Evolutionary conservation across 768 basidiomycete genomes (phyloP).

Genomic region (Macrolepiota albuminosa): DNA sequence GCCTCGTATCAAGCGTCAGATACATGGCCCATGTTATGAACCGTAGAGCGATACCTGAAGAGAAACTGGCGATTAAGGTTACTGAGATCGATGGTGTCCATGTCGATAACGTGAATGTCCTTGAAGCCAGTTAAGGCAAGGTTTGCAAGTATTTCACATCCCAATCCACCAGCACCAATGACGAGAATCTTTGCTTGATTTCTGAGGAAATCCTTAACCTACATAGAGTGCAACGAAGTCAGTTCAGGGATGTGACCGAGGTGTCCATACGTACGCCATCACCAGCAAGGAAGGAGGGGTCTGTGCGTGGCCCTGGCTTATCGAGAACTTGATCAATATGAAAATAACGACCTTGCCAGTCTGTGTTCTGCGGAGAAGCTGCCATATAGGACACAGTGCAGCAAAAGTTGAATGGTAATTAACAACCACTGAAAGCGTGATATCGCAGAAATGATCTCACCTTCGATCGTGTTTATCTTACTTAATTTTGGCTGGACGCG

Average conservation of each 20-base stretch:
- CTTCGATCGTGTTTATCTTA: constrained; percentile 15
- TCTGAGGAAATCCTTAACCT: constrained; percentile 89
- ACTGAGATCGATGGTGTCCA: constrained; percentile 99
- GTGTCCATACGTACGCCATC: constrained; percentile 47
- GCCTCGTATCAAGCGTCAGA: constrained; percentile 37
- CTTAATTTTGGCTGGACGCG: constrained; percentile 4
- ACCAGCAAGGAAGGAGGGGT: constrained; percentile 77
- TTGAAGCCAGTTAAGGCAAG: constrained; percentile 95
- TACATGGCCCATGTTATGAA: neutral
- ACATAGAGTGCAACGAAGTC: neutral
- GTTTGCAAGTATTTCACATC: constrained; percentile 96
- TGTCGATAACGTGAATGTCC: constrained; percentile 99
- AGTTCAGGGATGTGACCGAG: neutral
- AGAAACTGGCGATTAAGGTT: constrained; percentile 98
- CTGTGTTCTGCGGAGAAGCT: constrained; percentile 14
- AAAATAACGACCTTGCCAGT: constrained; percentile 62
- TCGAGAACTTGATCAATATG: constrained; percentile 87
- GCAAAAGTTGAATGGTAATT: neutral
- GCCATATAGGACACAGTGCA: constrained; percentile 5
- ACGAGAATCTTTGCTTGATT: constrained; percentile 89
- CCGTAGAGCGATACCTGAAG: constrained; percentile 63
- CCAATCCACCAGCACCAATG: constrained; percentile 96
- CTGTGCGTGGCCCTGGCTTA: constrained; percentile 84
- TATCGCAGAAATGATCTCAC: constrained; percentile 2
- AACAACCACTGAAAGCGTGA: neutral